phyloP scores from a whole-genome alignment of 2,329 filamentous ascomycete species.

The Cryoendolithus antarcticus region DNA sequence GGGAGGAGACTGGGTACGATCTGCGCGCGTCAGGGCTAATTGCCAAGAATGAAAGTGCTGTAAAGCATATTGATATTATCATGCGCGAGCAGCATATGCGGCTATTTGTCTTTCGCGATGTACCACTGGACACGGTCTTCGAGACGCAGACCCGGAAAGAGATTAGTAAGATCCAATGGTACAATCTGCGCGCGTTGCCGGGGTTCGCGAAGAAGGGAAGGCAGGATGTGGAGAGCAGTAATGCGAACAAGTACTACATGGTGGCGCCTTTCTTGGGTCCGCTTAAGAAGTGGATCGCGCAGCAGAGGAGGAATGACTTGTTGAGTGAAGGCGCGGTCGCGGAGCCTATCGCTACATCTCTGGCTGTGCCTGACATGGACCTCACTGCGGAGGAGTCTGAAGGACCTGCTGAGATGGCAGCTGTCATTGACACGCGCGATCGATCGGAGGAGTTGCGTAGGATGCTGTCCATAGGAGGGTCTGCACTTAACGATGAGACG shows the following conservation, averaged over 20 bases:
- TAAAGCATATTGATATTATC: conserved; percentile 76
- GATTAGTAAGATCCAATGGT: conserved; percentile 96
- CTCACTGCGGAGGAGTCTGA: conserved; percentile 1
- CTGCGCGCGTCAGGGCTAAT: conserved; percentile 64
- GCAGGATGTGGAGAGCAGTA: conserved; percentile 47
- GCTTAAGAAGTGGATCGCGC: conserved; percentile 80
- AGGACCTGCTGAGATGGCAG: conserved; percentile 3
- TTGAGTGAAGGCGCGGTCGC: conserved; percentile 8
- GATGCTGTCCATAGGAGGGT: conserved; percentile 30
- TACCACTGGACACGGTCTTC: conserved; percentile 78
- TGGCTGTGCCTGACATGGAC: conserved; percentile 1
- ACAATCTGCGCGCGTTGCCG: conserved; percentile 76
- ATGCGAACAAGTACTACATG: conserved; percentile 92
- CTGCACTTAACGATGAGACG: not conserved
- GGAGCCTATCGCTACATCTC: conserved; percentile 4
- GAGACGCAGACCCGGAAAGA: conserved; percentile 89
- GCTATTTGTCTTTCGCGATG: conserved; percentile 80
- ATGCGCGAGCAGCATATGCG: conserved; percentile 90
- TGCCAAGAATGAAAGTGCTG: conserved; percentile 50
- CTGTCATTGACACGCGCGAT: conserved; percentile 9
- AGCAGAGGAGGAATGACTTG: conserved; percentile 61
- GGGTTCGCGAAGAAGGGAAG: conserved; percentile 62
- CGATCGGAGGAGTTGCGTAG: conserved; percentile 37
- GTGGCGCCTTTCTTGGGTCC: conserved; percentile 82
- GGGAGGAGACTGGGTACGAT: conserved; percentile 91